These are phyloP conservation scores for Bjerkandera adusta DNA, from an alignment of 1,284 basidiomycete species.

Conservation along the genomic window DNA sequence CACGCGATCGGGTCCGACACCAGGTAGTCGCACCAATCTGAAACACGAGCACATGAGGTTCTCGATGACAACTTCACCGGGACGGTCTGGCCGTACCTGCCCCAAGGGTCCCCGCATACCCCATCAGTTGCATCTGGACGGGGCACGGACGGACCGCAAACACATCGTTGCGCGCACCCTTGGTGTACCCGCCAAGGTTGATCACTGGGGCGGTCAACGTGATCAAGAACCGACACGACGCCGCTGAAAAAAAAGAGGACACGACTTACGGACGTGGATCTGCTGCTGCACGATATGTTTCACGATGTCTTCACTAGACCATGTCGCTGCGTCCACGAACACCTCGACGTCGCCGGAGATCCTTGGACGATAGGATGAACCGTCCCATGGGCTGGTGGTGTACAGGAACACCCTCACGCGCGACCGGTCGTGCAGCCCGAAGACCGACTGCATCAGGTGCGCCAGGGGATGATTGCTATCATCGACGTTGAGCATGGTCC, in stretches of 20 bases:
- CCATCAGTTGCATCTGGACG: constrained; percentile 59
- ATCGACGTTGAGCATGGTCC: constrained; percentile 1
- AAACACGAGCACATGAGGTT: background rate
- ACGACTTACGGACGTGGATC: constrained; percentile 48
- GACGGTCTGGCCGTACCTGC: constrained; percentile 39
- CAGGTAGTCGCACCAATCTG: constrained; percentile 63
- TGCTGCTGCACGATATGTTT: constrained; percentile 45
- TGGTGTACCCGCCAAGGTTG: constrained; percentile 65
- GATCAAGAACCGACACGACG: background rate
- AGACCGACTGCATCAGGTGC: constrained; percentile 63
- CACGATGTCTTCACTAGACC: constrained; percentile 43
- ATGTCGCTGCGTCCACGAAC: constrained; percentile 51
- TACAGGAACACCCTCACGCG: constrained; percentile 53
- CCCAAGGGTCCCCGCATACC: constrained; percentile 55
- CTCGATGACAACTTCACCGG: no score
- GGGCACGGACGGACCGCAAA: constrained; percentile 60
- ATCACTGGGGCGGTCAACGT: constrained; percentile 36
- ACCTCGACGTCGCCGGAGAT: constrained; percentile 48
- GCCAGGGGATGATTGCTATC: constrained; percentile 57
- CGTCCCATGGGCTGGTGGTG: constrained; percentile 54
- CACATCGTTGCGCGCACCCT: constrained; percentile 61
- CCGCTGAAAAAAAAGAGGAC: constrained; percentile 1
- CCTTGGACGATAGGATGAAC: constrained; percentile 47
- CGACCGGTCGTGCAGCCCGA: constrained; percentile 47
- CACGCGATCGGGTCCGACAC: constrained; percentile 53